Evolutionary conservation across 208 protist species (phyloP).

Genomic region (Leptomonas pyrrhocoris): DNA sequence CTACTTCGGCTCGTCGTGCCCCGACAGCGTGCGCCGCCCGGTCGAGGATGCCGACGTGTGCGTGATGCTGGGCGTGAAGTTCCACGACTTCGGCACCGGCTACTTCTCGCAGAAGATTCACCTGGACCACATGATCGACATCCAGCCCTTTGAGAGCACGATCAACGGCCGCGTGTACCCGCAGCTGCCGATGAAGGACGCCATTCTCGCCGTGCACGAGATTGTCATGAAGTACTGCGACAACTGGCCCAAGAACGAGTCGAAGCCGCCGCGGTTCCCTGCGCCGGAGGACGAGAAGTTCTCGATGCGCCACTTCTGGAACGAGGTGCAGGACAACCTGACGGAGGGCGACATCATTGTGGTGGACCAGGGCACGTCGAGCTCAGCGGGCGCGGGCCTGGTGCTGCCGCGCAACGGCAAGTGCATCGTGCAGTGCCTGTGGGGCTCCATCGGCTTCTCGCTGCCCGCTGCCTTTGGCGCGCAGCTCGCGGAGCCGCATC

Average conservation of each 20-base stretch:
- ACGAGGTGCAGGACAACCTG: constrained; percentile 40
- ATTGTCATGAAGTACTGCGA: constrained; percentile 32
- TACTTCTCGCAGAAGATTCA: constrained; percentile 49
- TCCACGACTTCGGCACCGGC: constrained; percentile 58
- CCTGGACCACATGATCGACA: constrained; percentile 20
- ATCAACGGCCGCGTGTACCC: constrained; percentile 12
- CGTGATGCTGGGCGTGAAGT: constrained; percentile 45
- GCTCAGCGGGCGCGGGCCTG: constrained; percentile 31
- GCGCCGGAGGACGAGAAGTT: constrained; percentile 31
- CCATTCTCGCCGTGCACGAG: constrained; percentile 27
- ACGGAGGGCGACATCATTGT: constrained; percentile 43
- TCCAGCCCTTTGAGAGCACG: constrained; percentile 32
- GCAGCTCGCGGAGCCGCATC: constrained; percentile 37
- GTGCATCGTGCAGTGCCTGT: constrained; percentile 38
- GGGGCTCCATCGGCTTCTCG: constrained; percentile 52
- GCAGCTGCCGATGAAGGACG: constrained; percentile 35
- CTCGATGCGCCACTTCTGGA: constrained; percentile 44
- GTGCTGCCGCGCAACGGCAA: constrained; percentile 31
- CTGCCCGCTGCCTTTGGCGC: constrained; percentile 48
- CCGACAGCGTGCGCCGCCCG: constrained; percentile 2
- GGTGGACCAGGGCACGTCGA: constrained; percentile 53
- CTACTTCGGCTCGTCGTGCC: constrained; percentile 35
- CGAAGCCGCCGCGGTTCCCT: constrained; percentile 21
- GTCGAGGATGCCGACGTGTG: constrained; percentile 39
- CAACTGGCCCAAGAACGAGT: constrained; percentile 16